Evolutionary conservation across 768 basidiomycete species (phyloP), one percentile per base, ranked within the genome.

Genomic region (Tremella yokohamensis): DNA sequence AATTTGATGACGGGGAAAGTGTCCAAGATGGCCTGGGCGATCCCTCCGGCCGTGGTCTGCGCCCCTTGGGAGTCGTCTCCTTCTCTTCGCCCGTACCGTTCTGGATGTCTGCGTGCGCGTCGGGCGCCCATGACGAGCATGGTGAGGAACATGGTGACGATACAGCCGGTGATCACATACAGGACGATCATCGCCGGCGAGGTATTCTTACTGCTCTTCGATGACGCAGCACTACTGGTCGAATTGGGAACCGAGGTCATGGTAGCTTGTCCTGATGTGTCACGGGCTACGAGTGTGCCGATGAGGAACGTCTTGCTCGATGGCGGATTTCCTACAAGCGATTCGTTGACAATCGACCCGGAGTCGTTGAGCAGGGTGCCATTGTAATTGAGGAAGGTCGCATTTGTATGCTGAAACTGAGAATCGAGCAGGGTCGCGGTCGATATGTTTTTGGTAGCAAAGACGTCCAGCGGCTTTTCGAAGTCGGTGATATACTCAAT

Each of bases 1-100:
- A 92, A 98, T 74, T 91, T 90, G 77, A 94, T 86, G 61, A 96
- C 79, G 3, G 93, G 92, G 79, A 98, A 98, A 2, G 92, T 96
- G 65, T 98, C 93, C 54, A 98, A 80, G 57, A 98, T 92, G 18
- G 94, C 94, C 18, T 89, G 85, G 1, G 89, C 88, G 51, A 98
- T 81, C 7, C 92, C 92, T n/a, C 83, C 79, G 0, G 90, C 87
- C 2, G 89, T 84, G 50, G 84, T 86, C 57, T 79, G 79, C 2
- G 73, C 60, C 69, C 86, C 86, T 38, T 81, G 80, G 20, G 69
- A 37, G 15, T 42, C 64, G 9, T 78, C 79, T 22, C 71, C 76
- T 3, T 75, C 78, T 19, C 51, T 13, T 54, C 90, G 82, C 3
- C 91, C 91, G 72, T 96, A 97, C 52, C 90, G 84, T 70, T 96